Base-by-base conservation (phyloP, 2,329 filamentous ascomycete genomes). In the Colletotrichum kahawae region DNA sequence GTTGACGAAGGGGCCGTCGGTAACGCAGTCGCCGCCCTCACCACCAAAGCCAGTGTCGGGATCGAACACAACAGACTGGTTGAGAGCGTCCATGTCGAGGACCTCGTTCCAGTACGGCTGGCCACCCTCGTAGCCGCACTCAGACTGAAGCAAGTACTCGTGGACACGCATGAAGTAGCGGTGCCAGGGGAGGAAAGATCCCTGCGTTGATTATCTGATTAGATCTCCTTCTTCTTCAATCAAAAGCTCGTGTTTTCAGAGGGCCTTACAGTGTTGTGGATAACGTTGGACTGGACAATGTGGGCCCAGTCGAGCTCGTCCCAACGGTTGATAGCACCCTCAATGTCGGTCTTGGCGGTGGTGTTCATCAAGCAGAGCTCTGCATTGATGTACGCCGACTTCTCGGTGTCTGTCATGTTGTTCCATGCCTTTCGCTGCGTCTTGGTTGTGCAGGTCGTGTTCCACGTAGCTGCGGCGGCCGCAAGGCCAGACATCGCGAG, bases 161-260 rank as follows among this genome's bases (percentile, higher is more conserved):
- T 82, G 81, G 9, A 80, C 78, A n/a, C 77, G 63, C 77, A 83
- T 72, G 48, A 80, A 76, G n/a, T 79, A 77, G 18, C 81, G 74
- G 66, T 82, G 82, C 73, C 78, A 83, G 7, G 81, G 81, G 7
- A 83, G 78, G 69, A 83, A 83, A 2, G 77, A 71, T 24, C 79
- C 80, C 77, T 79, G 34, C 18, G 33, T 38, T 63, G 24, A 21
- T 60, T 60, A n/a, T 48, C 31, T 18, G 34, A 36, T 48, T 16
- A 43, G 7, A n/a, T 34, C 13, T 36, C 12, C 34, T 63, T 6
- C 14, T 33, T 29, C 14, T 33, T 29, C 29, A 8, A 21, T 24
- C 43, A 6, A 48, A 9, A 18, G 3, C 13, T 12, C 48, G 6
- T 12, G 8, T 34, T 31, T 21, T 81, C 78, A 54, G 81, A 81